Evolutionary conservation across 1,139 yeast genomes (phyloP).

Genomic region (Magnusiomyces clavatus): DNA sequence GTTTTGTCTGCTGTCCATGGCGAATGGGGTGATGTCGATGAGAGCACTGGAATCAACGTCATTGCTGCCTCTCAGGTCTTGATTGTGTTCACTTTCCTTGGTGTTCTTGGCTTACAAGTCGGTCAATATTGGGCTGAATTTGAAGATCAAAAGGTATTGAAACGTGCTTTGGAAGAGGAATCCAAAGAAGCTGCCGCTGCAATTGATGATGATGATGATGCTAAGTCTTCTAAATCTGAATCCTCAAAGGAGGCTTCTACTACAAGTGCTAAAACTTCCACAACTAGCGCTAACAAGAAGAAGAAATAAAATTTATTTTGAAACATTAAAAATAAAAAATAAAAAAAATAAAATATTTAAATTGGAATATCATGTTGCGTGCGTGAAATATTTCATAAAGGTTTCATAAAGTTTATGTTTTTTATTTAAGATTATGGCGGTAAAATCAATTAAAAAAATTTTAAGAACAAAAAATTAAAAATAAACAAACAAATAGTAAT

Average conservation of each 20-base stretch:
- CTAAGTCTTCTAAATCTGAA: slow-evolving; percentile 1
- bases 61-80: slow-evolving; percentile 85
- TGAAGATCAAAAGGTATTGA: slow-evolving; percentile 45
- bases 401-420: no score
- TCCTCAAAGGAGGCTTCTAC: neutral
- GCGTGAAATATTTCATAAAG: no score
- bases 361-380: no score
- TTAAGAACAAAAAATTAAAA: no score
- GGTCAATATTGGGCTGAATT: slow-evolving; percentile 87
- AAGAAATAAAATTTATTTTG: no score
- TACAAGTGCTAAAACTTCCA: neutral
- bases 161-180: slow-evolving; percentile 27
- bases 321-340: no score
- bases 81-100: slow-evolving; percentile 60
- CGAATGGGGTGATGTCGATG: slow-evolving; percentile 91
- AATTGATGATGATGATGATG: slow-evolving; percentile 2
- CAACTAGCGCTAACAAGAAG: neutral
- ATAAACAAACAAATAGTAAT: no score
- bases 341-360: no score
- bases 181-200: slow-evolving; percentile 19
- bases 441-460: no score
- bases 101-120: slow-evolving; percentile 73
- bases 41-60: slow-evolving; percentile 78
- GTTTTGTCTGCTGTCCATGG: slow-evolving; percentile 59
- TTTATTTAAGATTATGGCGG: no score